Conservation (phyloP, 2,329 filamentous ascomycete genomes). For the Aspergillus transmontanensis region DNA sequence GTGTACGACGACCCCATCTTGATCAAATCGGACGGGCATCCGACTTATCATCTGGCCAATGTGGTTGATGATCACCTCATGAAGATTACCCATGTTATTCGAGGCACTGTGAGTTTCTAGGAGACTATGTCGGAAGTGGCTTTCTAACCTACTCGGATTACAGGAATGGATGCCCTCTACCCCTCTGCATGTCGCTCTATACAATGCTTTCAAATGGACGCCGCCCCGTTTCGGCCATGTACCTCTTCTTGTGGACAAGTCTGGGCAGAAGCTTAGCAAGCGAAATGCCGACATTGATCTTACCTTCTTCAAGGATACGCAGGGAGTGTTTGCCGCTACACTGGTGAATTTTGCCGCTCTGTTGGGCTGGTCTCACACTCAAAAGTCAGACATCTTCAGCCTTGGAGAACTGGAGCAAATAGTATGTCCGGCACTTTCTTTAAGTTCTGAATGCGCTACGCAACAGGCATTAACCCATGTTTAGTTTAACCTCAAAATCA, state of each 20-base stretch:
- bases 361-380: conserved; percentile 76
- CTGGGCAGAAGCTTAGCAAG: conserved; percentile 84
- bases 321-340: conserved; percentile 64
- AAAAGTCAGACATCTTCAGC: conserved; percentile 69
- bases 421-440: conserved; percentile 47
- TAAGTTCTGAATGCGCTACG: background rate
- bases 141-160: conserved; percentile 12
- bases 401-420: conserved; percentile 70
- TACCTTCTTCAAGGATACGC: conserved; percentile 55
- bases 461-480: background rate
- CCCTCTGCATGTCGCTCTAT: conserved; percentile 74
- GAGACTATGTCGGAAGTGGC: conserved; percentile 46
- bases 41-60: conserved; percentile 96
- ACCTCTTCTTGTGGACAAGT: conserved; percentile 69
- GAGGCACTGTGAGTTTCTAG: conserved; percentile 66
- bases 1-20: conserved; percentile 82
- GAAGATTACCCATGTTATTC: conserved; percentile 93
- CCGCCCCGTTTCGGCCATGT: conserved; percentile 79
- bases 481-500: conserved; percentile 86
- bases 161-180: conserved; percentile 96
- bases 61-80: conserved; percentile 95
- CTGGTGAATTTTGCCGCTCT: conserved; percentile 82
- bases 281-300: conserved; percentile 71
- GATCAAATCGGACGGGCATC: conserved; percentile 86
- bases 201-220: conserved; percentile 74